Percentiles rank a stretch among this genome's conserved stretches.
phyloP scores from a whole-genome alignment of 1,284 basidiomycete genomes.

The Ustilago vetiveriae region DNA sequence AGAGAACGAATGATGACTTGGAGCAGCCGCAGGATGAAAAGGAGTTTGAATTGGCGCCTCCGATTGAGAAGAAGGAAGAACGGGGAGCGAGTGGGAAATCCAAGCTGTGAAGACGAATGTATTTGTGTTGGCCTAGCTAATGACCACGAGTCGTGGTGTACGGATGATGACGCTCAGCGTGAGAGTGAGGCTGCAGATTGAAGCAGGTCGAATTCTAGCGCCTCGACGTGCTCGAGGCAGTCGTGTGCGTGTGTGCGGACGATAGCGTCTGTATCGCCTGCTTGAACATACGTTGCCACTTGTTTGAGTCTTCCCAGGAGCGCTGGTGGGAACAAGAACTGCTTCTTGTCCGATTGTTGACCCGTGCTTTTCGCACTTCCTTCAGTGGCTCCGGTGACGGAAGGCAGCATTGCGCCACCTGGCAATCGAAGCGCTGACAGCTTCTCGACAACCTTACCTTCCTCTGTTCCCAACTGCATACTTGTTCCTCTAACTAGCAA shows the following conservation, averaged over 20 bases:
- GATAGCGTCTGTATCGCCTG: conserved; percentile 44
- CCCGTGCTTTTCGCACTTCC: background rate
- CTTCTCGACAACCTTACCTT: conserved; percentile 8
- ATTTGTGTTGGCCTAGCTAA: no score
- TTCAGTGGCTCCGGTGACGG: background rate
- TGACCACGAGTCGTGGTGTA: no score
- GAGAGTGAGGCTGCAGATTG: conserved; percentile 1
- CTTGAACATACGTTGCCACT: conserved; percentile 18
- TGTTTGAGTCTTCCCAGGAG: conserved; percentile 20
- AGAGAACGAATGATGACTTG: conserved; percentile 27
- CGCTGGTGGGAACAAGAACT: conserved; percentile 31
- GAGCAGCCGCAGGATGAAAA: conserved; percentile 46
- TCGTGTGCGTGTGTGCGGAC: conserved; percentile 54
- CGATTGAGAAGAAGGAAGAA: background rate
- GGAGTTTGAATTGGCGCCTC: conserved; percentile 26
- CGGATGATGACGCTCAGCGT: no score
- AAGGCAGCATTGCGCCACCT: conserved; percentile 45
- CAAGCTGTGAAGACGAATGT: conserved; percentile 22
- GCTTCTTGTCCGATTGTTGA: background rate
- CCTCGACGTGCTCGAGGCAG: conserved; percentile 29
- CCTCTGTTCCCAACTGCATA: conserved; percentile 38
- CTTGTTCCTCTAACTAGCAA: conserved; percentile 46
- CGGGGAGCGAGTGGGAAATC: conserved; percentile 7
- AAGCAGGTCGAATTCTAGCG: conserved; percentile 21
- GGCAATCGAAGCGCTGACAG: conserved; percentile 49